phyloP scores from a whole-genome alignment of 1,284 basidiomycete genomes.

The Sparassis latifolia region DNA sequence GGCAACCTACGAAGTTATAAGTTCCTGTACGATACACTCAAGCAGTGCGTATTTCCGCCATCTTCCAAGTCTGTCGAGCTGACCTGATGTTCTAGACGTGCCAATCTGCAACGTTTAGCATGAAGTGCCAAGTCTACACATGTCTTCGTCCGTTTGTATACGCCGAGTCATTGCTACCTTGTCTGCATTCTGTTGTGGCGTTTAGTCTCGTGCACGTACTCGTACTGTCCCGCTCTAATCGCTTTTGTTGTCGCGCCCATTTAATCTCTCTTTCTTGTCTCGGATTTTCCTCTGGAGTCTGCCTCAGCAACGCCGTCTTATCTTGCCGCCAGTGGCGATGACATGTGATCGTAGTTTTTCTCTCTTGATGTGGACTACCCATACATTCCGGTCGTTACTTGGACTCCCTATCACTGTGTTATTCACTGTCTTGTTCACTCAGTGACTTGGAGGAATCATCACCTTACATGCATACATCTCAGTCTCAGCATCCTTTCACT shows the following conservation, averaged over 20 bases:
- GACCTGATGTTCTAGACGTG: conserved; percentile 28
- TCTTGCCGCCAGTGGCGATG: neutral
- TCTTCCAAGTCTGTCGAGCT: conserved; percentile 8
- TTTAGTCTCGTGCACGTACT: neutral
- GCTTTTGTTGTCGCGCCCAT: neutral
- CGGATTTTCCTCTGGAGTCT: neutral
- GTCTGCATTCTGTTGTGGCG: neutral
- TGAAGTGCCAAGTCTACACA: no score
- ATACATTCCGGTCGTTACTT: neutral
- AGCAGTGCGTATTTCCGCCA: conserved; percentile 58
- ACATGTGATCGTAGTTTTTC: no score
- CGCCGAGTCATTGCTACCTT: neutral
- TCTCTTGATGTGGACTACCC: neutral
- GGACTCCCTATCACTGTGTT: neutral
- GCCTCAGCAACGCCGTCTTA: neutral
- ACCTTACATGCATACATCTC: conserved; percentile 7
- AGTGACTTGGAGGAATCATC: conserved; percentile 2
- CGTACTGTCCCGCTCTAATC: neutral
- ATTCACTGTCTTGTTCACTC: conserved; percentile 4
- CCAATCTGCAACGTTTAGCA: conserved; percentile 35
- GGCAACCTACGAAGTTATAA: conserved; percentile 93
- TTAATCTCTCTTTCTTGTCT: neutral
- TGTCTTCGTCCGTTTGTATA: neutral
- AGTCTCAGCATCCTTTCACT: conserved; percentile 5
- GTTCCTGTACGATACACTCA: conserved; percentile 85